A percentile compares a stretch with the other conserved stretches of the same genome.
These are phyloP conservation scores for Holtermannia corniformis DNA, from an alignment of 768 basidiomycete genomes.

Conservation along the genomic window DNA sequence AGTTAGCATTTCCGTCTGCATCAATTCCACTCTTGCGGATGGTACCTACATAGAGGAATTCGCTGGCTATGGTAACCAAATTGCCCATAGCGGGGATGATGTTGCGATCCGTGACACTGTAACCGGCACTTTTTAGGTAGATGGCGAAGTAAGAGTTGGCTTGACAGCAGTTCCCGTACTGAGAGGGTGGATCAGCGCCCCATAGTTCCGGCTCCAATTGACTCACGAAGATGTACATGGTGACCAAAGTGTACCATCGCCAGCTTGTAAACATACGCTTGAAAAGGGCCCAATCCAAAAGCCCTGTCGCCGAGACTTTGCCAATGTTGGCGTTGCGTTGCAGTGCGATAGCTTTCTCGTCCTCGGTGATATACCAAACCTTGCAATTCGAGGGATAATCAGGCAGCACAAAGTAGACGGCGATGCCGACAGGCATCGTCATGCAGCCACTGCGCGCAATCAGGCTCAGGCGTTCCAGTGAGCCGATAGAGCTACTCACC, in stretches of 20 bases:
- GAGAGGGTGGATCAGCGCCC: background rate
- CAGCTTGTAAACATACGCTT: slow-evolving; percentile 5
- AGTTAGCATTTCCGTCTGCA: no score
- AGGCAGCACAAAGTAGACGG: slow-evolving; percentile 16
- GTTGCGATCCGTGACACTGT: slow-evolving; percentile 13
- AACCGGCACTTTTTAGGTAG: slow-evolving; percentile 2
- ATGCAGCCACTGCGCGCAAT: no score
- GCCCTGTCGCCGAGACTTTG: background rate
- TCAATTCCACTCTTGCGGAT: no score
- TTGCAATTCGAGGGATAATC: slow-evolving; percentile 14
- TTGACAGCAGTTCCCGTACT: slow-evolving; percentile 1
- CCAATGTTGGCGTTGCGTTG: slow-evolving; percentile 6
- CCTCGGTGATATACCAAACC: slow-evolving; percentile 19
- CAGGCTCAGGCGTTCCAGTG: no score
- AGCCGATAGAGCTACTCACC: no score
- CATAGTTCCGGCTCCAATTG: no score
- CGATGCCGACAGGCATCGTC: slow-evolving; percentile 10
- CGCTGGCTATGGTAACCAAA: slow-evolving; percentile 2
- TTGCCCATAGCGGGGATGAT: slow-evolving; percentile 7
- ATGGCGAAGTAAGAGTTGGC: background rate
- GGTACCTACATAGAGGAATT: slow-evolving; percentile 2
- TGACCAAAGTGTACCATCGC: slow-evolving; percentile 7
- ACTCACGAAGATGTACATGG: slow-evolving; percentile 4
- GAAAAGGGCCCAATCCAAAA: slow-evolving; percentile 1
- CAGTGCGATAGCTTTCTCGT: slow-evolving; percentile 11